A percentile compares a stretch with the other conserved stretches of the same genome.
Evolutionary conservation across 208 protist genomes (phyloP).

Genomic region (Chromosphaera perkinsii): DNA sequence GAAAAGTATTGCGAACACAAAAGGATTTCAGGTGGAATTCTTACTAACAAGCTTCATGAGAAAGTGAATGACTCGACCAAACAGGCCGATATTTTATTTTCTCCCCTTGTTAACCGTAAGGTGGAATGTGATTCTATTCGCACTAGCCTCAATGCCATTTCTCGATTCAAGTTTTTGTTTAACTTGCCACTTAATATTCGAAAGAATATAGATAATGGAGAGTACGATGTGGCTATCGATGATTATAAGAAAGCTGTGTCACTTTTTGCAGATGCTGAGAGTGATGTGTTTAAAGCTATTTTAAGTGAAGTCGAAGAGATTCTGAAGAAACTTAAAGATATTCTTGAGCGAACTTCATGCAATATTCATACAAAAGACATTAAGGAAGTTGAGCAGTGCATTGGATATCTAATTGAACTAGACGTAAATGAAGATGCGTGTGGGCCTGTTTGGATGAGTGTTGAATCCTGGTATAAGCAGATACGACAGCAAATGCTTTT

Average conservation of each 20-base stretch:
- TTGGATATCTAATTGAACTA: too few species aligned
- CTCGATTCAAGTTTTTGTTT: conserved; percentile 16
- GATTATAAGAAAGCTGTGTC: conserved; percentile 13
- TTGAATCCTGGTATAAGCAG: too few species aligned
- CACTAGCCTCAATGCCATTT: not conserved
- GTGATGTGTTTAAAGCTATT: too few species aligned
- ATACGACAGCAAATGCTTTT: too few species aligned
- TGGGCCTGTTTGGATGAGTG: too few species aligned
- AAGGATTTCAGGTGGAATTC: not conserved
- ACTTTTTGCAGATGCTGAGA: not conserved
- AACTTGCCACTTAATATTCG: not conserved
- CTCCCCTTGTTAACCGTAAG: not conserved
- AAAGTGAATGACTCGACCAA: not conserved
- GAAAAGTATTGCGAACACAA: not conserved
- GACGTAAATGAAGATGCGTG: too few species aligned
- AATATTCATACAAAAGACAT: too few species aligned
- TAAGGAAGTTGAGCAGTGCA: too few species aligned
- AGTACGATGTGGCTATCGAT: conserved; percentile 1
- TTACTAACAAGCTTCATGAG: not conserved
- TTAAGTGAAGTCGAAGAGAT: too few species aligned
- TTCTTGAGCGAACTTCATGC: too few species aligned
- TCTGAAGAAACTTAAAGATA: too few species aligned
- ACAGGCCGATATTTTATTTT: not conserved
- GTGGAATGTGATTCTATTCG: conserved; percentile 5
- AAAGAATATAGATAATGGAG: not conserved